Base-by-base conservation (phyloP, 2,329 filamentous ascomycete species). In the Myriosclerotinia curreyana region DNA sequence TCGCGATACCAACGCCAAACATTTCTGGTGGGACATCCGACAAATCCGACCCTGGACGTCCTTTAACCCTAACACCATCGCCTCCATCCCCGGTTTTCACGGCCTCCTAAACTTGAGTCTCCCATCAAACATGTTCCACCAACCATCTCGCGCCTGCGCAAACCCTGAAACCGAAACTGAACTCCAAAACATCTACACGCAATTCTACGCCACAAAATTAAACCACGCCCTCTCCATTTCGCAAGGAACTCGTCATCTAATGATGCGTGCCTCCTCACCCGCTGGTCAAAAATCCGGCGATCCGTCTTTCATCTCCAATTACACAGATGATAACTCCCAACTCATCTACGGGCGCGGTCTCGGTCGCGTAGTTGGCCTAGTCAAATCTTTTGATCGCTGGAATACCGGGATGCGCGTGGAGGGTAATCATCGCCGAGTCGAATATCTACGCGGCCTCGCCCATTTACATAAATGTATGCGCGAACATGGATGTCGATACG, bases 1-100 rank as follows among this genome's bases (percentile, higher is more conserved):
- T 72, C 85, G 81, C 68, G 90, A 86, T 75, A 87, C 82, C 72
- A 84, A 82, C 77, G 88, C 83, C 71, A 91, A 88, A 75, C 87
- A 96, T 79, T 96, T 94, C 77, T 98, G 94, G 94, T 97, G 92
- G 90, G 94, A 98, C 73, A 84, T 96, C 65, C 90, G 94, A 70
- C 94, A 96, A 75, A 81, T 97, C 69, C 86, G 91, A 67, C 83
- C 86, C 67, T 97, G 94, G 94, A 84, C 83, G 60, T 83, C 86
- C 70, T 97, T 97, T 83, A 91, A 85, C 69, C 79, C 90, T 14
- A 76, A 82, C 62, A 86, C 87, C 64, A 87, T 97, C 74, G 82
- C 88, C 69, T 80, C 85, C 7, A 86, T 96, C 53, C 89, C 89
- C 0, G 87, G 86, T 40, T 87, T 95, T 31, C 82, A 87, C 8